Percentiles rank a stretch among this genome's conserved stretches.
phyloP scores from a whole-genome alignment of 495 filamentous ascomycete species.

The Daldinia caldariorum region DNA sequence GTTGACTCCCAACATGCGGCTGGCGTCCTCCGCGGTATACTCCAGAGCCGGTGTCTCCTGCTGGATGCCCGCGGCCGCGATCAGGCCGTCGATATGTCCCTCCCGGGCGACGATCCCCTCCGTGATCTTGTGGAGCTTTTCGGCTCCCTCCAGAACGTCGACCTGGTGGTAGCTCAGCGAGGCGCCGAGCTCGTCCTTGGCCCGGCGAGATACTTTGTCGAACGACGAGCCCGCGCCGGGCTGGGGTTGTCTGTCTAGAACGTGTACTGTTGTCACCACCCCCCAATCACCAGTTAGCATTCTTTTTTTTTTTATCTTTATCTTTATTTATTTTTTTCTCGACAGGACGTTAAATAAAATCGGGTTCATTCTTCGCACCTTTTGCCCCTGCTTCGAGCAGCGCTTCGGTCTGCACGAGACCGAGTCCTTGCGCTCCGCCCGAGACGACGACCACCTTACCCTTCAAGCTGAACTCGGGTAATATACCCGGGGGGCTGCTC shows the following conservation, averaged over 20 bases:
- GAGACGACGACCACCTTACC: constrained; percentile 82
- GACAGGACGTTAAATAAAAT: too few species aligned
- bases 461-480: constrained; percentile 82
- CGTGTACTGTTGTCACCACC: constrained; percentile 64
- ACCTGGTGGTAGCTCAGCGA: constrained; percentile 81
- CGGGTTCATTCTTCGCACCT: constrained; percentile 46
- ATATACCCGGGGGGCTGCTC: constrained; percentile 37
- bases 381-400: constrained; percentile 82
- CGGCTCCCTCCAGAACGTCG: constrained; percentile 79
- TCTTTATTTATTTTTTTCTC: too few species aligned
- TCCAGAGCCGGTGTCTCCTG: constrained; percentile 76
- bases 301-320: too few species aligned
- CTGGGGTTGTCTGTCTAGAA: constrained; percentile 61
- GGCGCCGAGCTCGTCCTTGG: constrained; percentile 71
- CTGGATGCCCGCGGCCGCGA: constrained; percentile 84
- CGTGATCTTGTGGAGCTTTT: constrained; percentile 71
- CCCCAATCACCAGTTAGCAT: constrained; percentile 15
- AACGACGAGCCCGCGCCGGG: constrained; percentile 61
- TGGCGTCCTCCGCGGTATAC: constrained; percentile 68
- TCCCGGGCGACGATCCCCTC: constrained; percentile 74
- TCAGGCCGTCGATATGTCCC: constrained; percentile 79
- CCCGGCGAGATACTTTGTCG: constrained; percentile 68
- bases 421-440: constrained; percentile 81
- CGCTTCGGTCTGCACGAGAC: constrained; percentile 80
- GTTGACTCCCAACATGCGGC: constrained; percentile 77